Percentiles rank a stretch among this genome's conserved stretches.
phyloP scores from a whole-genome alignment of 2,329 filamentous ascomycete genomes.

The Phialophora macrospora region DNA sequence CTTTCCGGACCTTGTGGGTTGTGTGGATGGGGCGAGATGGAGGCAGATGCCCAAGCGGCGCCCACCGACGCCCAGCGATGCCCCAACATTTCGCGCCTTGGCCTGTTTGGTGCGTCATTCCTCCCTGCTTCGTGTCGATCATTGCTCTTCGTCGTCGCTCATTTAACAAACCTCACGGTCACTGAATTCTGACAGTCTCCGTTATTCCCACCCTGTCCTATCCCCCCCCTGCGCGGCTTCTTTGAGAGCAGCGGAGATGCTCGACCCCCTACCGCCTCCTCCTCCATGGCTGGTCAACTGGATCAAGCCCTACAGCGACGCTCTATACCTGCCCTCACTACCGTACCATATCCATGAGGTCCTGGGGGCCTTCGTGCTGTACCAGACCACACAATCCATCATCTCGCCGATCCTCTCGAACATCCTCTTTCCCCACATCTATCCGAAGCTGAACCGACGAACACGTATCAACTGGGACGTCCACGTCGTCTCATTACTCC shows the following conservation, averaged over 20 bases:
- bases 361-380: conserved; percentile 60
- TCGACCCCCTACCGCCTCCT: conserved; percentile 53
- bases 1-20: neutral
- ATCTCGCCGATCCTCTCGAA: conserved; percentile 62
- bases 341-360: conserved; percentile 67
- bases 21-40: too few species aligned
- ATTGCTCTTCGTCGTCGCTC: conserved; percentile 1
- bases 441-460: conserved; percentile 58
- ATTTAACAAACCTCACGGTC: neutral
- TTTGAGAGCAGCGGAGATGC: conserved; percentile 41
- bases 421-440: conserved; percentile 59
- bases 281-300: conserved; percentile 58
- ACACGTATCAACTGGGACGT: conserved; percentile 70
- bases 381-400: conserved; percentile 60
- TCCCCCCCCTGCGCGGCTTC: neutral
- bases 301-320: conserved; percentile 57
- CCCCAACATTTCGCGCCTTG: conserved; percentile 3
- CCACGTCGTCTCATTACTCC: conserved; percentile 66
- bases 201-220: neutral
- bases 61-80: neutral
- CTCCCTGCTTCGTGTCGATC: conserved; percentile 6
- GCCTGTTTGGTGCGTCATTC: conserved; percentile 20
- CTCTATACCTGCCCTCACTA: conserved; percentile 60
- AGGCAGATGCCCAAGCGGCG: too few species aligned
- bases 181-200: neutral